A percentile compares a stretch with the other conserved stretches of the same genome.
Evolutionary conservation across 352 stramenopile genomes (phyloP).

Genomic region (Halophytophthora polymorphica): DNA sequence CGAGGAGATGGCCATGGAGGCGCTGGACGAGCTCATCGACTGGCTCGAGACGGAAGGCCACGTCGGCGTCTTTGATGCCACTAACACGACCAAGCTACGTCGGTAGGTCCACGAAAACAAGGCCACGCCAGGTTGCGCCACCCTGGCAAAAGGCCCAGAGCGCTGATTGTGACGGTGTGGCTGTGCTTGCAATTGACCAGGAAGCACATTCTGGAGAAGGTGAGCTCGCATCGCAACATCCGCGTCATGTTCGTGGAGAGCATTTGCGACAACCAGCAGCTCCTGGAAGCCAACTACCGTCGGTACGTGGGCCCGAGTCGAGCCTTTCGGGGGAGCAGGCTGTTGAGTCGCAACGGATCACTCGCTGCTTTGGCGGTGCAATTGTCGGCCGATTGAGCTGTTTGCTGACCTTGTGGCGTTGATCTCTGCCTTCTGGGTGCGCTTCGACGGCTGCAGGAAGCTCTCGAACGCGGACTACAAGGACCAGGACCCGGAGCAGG

Average conservation of each 20-base stretch:
- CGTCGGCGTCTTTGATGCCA: slow-evolving; percentile 95
- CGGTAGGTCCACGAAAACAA: slow-evolving; percentile 25
- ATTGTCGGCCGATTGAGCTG: no score
- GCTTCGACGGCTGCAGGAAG: slow-evolving; percentile 37
- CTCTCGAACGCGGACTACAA: slow-evolving; percentile 90
- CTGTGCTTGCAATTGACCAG: slow-evolving; percentile 16
- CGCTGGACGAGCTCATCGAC: slow-evolving; percentile 86
- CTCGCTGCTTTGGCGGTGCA: no score
- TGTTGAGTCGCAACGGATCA: no score
- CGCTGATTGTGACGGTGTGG: not conserved
- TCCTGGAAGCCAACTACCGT: slow-evolving; percentile 91
- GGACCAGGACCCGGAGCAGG: slow-evolving; percentile 76
- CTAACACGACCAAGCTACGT: slow-evolving; percentile 90
- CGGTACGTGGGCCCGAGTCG: slow-evolving; percentile 57
- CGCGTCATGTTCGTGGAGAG: slow-evolving; percentile 94
- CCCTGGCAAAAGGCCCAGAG: not conserved
- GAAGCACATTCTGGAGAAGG: slow-evolving; percentile 58
- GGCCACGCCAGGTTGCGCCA: no score
- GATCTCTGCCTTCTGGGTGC: slow-evolving; percentile 10
- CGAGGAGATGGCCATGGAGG: slow-evolving; percentile 87
- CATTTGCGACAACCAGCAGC: slow-evolving; percentile 92
- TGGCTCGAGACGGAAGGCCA: slow-evolving; percentile 90
- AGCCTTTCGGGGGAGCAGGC: no score
- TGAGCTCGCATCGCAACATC: slow-evolving; percentile 59
- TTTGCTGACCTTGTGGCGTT: slow-evolving; percentile 16